Conservation (phyloP, 1,284 basidiomycete genomes). For the Schizopora paradoxa region DNA sequence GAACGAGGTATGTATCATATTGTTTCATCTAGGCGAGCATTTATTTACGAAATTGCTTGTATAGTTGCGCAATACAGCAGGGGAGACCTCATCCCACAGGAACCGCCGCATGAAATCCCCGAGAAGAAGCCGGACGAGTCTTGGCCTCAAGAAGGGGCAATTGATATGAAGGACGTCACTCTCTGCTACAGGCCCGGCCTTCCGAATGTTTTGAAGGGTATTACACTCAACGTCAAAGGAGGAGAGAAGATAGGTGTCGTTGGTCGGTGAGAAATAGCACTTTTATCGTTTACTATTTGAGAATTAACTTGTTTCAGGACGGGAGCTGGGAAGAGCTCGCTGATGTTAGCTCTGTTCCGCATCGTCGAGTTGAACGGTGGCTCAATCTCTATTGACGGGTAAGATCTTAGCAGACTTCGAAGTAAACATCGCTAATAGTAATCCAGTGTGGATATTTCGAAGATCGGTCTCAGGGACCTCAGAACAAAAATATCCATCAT, state of each 20-base stretch:
- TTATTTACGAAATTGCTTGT: constrained; percentile 13
- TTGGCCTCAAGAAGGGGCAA: constrained; percentile 48
- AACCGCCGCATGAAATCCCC: constrained; percentile 54
- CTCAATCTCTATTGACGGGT: constrained; percentile 39
- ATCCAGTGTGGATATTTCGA: constrained; percentile 46
- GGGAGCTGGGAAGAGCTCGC: constrained; percentile 34
- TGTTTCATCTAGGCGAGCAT: constrained; percentile 5
- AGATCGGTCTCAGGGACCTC: constrained; percentile 44
- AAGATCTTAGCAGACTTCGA: constrained; percentile 37
- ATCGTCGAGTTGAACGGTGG: constrained; percentile 39
- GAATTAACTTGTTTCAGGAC: constrained; percentile 28
- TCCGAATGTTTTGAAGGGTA: constrained; percentile 52
- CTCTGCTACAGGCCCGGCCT: constrained; percentile 56
- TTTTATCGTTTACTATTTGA: constrained; percentile 24
- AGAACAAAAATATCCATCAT: constrained; percentile 46
- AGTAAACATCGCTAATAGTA: constrained; percentile 3
- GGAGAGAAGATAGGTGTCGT: constrained; percentile 83
- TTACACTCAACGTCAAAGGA: constrained; percentile 50
- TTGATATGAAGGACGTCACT: constrained; percentile 47
- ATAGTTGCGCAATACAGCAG: constrained; percentile 58
- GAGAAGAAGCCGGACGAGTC: constrained; percentile 44
- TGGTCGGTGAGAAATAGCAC: constrained; percentile 43
- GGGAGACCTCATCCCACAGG: constrained; percentile 51
- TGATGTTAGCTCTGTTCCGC: constrained; percentile 33
- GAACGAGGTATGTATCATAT: constrained; percentile 45